Evolutionary conservation across 805 yeast genomes (phyloP).

Genomic region (Ogataea ramenticola): DNA sequence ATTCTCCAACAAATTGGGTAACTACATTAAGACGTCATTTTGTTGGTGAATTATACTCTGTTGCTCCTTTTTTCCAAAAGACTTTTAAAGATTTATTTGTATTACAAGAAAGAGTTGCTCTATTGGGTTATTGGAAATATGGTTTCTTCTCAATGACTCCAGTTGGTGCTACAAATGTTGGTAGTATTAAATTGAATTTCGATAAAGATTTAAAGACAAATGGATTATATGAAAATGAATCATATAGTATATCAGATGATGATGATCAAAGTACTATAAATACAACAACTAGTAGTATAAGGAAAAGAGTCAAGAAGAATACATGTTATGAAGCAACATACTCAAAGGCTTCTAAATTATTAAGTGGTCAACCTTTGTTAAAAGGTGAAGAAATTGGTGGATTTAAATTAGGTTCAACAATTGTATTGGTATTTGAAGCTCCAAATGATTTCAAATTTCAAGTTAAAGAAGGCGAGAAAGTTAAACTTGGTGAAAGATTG

Average conservation of each 20-base stretch:
- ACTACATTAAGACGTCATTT: slow-evolving; percentile 89
- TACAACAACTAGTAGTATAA: not conserved
- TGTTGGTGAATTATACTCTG: slow-evolving; percentile 91
- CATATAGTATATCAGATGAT: slow-evolving; percentile 19
- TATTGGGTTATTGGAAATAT: slow-evolving; percentile 92
- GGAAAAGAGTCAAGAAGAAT: slow-evolving; percentile 48
- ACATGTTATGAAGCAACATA: slow-evolving; percentile 95
- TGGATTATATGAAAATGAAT: slow-evolving; percentile 51
- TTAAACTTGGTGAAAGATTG: slow-evolving; percentile 77
- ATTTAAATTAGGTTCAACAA: slow-evolving; percentile 90
- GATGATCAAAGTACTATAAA: not conserved
- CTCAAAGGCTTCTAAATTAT: slow-evolving; percentile 60
- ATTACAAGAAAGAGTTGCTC: slow-evolving; percentile 89
- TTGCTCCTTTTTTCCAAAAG: slow-evolving; percentile 92
- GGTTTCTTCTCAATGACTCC: slow-evolving; percentile 99
- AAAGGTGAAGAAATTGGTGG: slow-evolving; percentile 98
- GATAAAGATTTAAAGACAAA: slow-evolving; percentile 88
- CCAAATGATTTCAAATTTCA: slow-evolving; percentile 72
- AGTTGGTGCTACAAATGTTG: slow-evolving; percentile 98
- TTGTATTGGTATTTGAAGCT: slow-evolving; percentile 95
- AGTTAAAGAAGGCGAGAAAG: slow-evolving; percentile 64
- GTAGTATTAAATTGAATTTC: slow-evolving; percentile 85
- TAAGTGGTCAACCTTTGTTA: slow-evolving; percentile 82
- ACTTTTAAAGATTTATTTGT: slow-evolving; percentile 83
- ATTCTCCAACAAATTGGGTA: slow-evolving; percentile 96